Base-by-base conservation (phyloP, 176 grass and related monocot genomes). In the Oryza australiensis region DNA sequence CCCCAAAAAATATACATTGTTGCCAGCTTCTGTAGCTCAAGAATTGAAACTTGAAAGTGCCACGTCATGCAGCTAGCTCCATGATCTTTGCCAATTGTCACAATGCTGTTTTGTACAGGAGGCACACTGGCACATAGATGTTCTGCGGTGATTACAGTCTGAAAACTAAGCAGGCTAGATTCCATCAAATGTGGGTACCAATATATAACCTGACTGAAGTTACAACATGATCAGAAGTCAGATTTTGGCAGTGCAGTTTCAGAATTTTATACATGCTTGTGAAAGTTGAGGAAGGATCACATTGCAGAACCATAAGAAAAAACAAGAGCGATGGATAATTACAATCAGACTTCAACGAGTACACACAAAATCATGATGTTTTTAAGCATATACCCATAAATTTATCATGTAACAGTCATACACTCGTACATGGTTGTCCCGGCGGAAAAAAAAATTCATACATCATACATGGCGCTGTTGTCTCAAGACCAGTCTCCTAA, bases 231-330 rank as follows among this genome's bases (percentile, higher is more conserved):
- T 1, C 22, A 15, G 59, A 70, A 70, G 38, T 40, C 38, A 11
- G 38, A 40, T 10, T 40, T 40, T n/a, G 23, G 38, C 12, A 26
- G 9, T 26, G 3, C 43, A 55, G 23, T 40, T 76, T 51, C 49
- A 6, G 12, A 46, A 46, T 46, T 9, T n/a, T n/a, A n/a, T n/a
- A n/a, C n/a, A n/a, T 18, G 65, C 22, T 62, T 20, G 35, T 65
- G 38, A 38, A 38, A 15, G 4, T 77, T 63, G 49, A 77, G 32
- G 73, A 79, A 74, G 68, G 76, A 35, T 86, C 66, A 86, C 68
- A 66, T 30, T 23, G 13, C 26, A 79, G 38, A 43, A 86, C 13
- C 43, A 41, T 33, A 37, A 26, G 60, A 35, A 22, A 12, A 2
- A 55, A 37, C 35, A 0, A 43, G 41, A 40, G 1, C 16, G 49